Evolutionary conservation across 805 yeast genomes (phyloP).

Genomic region (Candida wancherniae): DNA sequence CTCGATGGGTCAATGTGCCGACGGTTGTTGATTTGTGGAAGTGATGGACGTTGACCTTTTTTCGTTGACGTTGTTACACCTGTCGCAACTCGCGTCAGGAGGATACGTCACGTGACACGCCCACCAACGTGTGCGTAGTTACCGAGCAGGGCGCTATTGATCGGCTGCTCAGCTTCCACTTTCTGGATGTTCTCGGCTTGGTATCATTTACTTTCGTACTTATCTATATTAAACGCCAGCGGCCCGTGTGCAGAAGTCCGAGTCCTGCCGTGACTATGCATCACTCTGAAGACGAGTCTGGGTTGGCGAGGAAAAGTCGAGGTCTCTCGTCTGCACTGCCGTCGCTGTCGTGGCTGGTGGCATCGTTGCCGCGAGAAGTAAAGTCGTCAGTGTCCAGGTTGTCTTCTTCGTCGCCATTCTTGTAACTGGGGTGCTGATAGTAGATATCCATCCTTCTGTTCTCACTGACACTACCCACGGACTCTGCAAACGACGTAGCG

Average conservation of each 20-base stretch:
- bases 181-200: too few relatives aligned
- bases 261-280: too few relatives aligned
- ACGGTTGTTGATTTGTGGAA: slow-evolving; percentile 2
- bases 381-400: slow-evolving; percentile 15
- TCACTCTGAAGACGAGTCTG: slow-evolving; percentile 41
- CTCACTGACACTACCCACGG: slow-evolving; percentile 29
- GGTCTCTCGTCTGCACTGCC: slow-evolving; percentile 36
- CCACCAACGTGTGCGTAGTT: too few relatives aligned
- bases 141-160: too few relatives aligned
- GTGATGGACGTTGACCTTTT: slow-evolving; percentile 6
- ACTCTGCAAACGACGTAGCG: slow-evolving; percentile 21
- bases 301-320: slow-evolving; percentile 53
- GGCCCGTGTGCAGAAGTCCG: too few relatives aligned
- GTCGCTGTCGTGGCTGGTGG: slow-evolving; percentile 14
- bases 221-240: too few relatives aligned
- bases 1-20: slow-evolving; percentile 4
- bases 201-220: too few relatives aligned
- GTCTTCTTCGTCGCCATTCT: slow-evolving; percentile 22
- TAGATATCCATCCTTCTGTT: slow-evolving; percentile 25
- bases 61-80: slow-evolving; percentile 5
- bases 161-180: too few relatives aligned
- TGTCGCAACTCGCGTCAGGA: slow-evolving; percentile 8
- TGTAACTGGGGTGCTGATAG: slow-evolving; percentile 40
- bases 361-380: slow-evolving; percentile 7
- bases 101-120: slow-evolving; percentile 7